These are phyloP conservation scores for Yamadazyma blattariae DNA, from an alignment of 1,139 yeast genomes.

Conservation along the genomic window DNA sequence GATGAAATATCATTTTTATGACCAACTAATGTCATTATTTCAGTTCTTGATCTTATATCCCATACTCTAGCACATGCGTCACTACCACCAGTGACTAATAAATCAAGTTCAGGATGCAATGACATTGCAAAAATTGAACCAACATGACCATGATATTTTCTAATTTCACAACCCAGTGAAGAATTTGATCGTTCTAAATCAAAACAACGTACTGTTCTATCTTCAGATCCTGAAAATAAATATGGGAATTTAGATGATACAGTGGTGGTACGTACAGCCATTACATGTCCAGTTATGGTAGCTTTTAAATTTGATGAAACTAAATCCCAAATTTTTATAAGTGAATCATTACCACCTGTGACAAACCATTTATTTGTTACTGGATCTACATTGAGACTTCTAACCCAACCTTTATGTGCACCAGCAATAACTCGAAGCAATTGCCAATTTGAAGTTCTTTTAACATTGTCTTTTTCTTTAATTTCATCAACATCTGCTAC, in stretches of 20 bases:
- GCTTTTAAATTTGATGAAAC: slow-evolving; percentile 69
- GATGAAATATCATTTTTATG: slow-evolving; percentile 75
- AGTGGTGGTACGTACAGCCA: slow-evolving; percentile 79
- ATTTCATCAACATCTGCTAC: neutral
- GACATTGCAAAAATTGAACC: slow-evolving; percentile 85
- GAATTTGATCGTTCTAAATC: slow-evolving; percentile 85
- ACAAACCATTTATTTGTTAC: slow-evolving; percentile 83
- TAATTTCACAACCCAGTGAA: slow-evolving; percentile 47
- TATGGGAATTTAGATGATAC: slow-evolving; percentile 80
- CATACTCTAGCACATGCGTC: slow-evolving; percentile 87
- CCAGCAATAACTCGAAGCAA: slow-evolving; percentile 67
- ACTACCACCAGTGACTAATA: slow-evolving; percentile 87
- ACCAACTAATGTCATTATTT: slow-evolving; percentile 77
- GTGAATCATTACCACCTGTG: slow-evolving; percentile 85
- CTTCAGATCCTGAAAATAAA: slow-evolving; percentile 90
- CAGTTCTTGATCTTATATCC: slow-evolving; percentile 84
- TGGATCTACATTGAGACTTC: slow-evolving; percentile 78
- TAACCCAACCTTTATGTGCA: slow-evolving; percentile 94
- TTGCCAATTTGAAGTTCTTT: slow-evolving; percentile 51
- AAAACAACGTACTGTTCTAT: slow-evolving; percentile 95
- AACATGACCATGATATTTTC: slow-evolving; percentile 92
- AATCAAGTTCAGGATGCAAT: slow-evolving; percentile 82
- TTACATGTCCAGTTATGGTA: slow-evolving; percentile 84
- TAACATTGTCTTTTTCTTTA: neutral
- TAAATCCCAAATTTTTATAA: slow-evolving; percentile 90